Percentiles rank a stretch among this genome's conserved stretches.
phyloP scores from a whole-genome alignment of 2,329 filamentous ascomycete species.

The Escovopsis sp. region DNA sequence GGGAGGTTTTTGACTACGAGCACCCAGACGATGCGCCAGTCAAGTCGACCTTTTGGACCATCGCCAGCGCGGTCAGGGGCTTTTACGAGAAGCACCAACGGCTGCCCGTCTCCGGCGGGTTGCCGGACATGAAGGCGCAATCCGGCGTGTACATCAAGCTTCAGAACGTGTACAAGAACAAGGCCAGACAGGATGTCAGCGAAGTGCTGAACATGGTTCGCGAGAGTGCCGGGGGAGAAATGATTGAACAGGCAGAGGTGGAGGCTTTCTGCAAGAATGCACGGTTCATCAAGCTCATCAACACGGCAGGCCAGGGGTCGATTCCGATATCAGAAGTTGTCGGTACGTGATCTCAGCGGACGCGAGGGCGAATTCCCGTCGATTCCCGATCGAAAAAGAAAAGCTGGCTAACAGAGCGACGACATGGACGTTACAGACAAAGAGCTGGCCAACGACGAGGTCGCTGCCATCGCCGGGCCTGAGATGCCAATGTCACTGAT shows the following conservation, averaged over 20 bases:
- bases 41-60: slow-evolving; percentile 68
- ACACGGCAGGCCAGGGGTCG: slow-evolving; percentile 29
- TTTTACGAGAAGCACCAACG: slow-evolving; percentile 63
- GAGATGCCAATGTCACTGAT: slow-evolving; percentile 44
- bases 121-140: slow-evolving; percentile 97
- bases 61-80: slow-evolving; percentile 60
- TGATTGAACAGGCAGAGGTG: slow-evolving; percentile 57
- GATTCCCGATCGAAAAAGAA: neutral
- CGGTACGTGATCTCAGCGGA: slow-evolving; percentile 27
- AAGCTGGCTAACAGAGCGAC: neutral
- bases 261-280: slow-evolving; percentile 94
- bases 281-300: slow-evolving; percentile 79
- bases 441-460: slow-evolving; percentile 40
- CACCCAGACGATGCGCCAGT: slow-evolving; percentile 4
- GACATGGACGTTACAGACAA: slow-evolving; percentile 23
- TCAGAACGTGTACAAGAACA: slow-evolving; percentile 84
- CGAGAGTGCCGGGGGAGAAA: slow-evolving; percentile 29
- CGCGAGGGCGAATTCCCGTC: neutral
- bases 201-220: slow-evolving; percentile 58
- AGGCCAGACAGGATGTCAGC: slow-evolving; percentile 63
- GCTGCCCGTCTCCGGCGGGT: slow-evolving; percentile 69
- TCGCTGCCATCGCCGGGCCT: slow-evolving; percentile 30
- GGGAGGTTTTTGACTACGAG: slow-evolving; percentile 63
- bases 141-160: slow-evolving; percentile 79
- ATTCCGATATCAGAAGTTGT: slow-evolving; percentile 37